These are phyloP conservation scores for Schwanniomyces etchellsii DNA, from an alignment of 1,139 yeast genomes.

Conservation along the genomic window DNA sequence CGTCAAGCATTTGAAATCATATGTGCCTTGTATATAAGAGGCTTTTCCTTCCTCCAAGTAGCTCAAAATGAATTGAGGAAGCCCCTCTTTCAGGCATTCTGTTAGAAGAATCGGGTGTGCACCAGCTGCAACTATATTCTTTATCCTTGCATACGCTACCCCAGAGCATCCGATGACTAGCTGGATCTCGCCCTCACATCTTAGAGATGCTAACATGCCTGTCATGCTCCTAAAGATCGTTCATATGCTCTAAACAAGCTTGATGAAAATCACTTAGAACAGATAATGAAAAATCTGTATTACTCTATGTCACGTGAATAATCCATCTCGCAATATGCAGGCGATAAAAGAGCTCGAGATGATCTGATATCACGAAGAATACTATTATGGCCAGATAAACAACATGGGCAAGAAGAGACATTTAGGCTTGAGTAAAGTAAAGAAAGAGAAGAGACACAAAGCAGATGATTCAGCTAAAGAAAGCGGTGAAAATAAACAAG, in stretches of 20 bases:
- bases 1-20: constrained; percentile 32
- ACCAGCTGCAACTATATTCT: constrained; percentile 47
- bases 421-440: constrained; percentile 70
- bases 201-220: constrained; percentile 43
- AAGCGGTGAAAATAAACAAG: constrained; percentile 8
- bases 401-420: constrained; percentile 67
- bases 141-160: constrained; percentile 33
- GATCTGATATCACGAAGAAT: not conserved
- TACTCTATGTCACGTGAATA: constrained; percentile 17
- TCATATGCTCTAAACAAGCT: not conserved
- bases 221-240: constrained; percentile 19
- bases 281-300: constrained; percentile 5
- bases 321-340: not conserved
- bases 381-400: constrained; percentile 1
- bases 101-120: constrained; percentile 51
- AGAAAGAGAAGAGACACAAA: constrained; percentile 48
- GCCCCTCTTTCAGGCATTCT: constrained; percentile 12
- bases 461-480: constrained; percentile 8
- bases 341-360: not conserved
- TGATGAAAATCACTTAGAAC: constrained; percentile 5
- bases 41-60: constrained; percentile 18
- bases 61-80: constrained; percentile 18
- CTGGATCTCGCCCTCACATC: constrained; percentile 50
- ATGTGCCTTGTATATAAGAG: constrained; percentile 26
- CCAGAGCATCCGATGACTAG: constrained; percentile 58